A percentile compares a stretch with the other conserved stretches of the same genome.
phyloP scores from a whole-genome alignment of 169 alveolate species.

The Plasmodium malariae region DNA sequence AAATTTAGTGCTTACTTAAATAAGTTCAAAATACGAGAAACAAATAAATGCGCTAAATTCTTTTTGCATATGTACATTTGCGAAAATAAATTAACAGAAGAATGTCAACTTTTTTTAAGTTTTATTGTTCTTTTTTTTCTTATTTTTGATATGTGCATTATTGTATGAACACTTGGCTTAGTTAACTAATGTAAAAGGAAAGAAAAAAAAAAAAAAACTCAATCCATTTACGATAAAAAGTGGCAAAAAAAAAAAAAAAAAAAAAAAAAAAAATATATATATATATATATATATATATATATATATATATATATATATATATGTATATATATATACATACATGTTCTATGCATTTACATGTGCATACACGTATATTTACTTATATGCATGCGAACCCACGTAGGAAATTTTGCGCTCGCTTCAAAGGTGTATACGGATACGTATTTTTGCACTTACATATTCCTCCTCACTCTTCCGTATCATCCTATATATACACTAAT shows the following conservation, averaged over 20 bases:
- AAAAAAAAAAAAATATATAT: not conserved
- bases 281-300: constrained; percentile 3
- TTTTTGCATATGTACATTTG: not conserved
- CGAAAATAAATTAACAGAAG: not conserved
- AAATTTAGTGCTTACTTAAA: not conserved
- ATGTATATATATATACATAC: not conserved
- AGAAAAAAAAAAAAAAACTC: too few relatives aligned
- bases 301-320: constrained; percentile 1
- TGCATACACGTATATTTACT: too few relatives aligned
- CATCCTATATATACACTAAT: constrained; percentile 17
- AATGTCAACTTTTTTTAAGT: not conserved
- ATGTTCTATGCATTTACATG: too few relatives aligned
- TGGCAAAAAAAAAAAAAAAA: not conserved
- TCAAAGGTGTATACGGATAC: not conserved
- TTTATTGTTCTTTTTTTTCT: too few relatives aligned
- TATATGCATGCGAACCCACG: too few relatives aligned
- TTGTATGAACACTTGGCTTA: too few relatives aligned
- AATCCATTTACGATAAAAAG: not conserved
- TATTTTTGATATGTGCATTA: not conserved
- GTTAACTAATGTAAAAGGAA: too few relatives aligned
- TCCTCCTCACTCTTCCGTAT: too few relatives aligned
- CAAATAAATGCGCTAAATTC: not conserved
- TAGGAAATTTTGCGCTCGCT: too few relatives aligned
- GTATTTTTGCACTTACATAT: not conserved
- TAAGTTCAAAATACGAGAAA: not conserved